Percentiles rank a stretch among this genome's conserved stretches.
phyloP scores from a whole-genome alignment of 768 basidiomycete species.

The Tephrocybe rancida region DNA sequence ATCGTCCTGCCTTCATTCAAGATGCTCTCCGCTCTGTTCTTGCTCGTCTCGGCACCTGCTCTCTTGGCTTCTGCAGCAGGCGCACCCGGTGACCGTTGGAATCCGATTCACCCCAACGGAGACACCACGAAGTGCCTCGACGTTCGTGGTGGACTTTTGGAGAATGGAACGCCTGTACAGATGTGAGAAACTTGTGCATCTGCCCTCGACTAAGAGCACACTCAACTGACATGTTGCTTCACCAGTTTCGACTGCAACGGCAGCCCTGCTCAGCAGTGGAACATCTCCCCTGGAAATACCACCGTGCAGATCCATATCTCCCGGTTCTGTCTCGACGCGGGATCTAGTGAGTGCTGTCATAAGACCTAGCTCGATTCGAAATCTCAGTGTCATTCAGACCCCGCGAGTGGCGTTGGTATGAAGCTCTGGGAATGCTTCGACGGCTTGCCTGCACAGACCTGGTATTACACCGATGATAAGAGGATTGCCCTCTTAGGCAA shows the following conservation, averaged over 20 bases:
- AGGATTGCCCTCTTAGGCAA: constrained; percentile 23
- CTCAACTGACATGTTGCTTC: background rate
- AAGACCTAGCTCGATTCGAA: constrained; percentile 16
- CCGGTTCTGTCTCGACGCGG: constrained; percentile 37
- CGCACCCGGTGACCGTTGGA: background rate
- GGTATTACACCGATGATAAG: constrained; percentile 32
- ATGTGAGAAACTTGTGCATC: constrained; percentile 21
- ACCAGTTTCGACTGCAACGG: constrained; percentile 36
- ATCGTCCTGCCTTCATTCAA: background rate
- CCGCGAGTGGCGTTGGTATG: constrained; percentile 30
- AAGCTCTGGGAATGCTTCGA: constrained; percentile 40
- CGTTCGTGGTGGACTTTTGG: constrained; percentile 30
- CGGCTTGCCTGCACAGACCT: constrained; percentile 34
- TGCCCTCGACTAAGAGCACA: background rate
- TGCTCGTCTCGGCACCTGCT: constrained; percentile 5
- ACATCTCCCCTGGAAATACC: constrained; percentile 25
- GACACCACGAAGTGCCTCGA: constrained; percentile 32
- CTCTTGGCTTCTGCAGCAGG: constrained; percentile 13
- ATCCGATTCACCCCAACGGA: constrained; percentile 27
- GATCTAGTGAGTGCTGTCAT: constrained; percentile 25
- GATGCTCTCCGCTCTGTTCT: constrained; percentile 5
- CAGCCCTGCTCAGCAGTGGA: constrained; percentile 30
- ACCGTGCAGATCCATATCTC: constrained; percentile 30
- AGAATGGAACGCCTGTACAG: constrained; percentile 35
- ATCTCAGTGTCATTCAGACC: constrained; percentile 12